These are phyloP conservation scores for Aquilaria agallochum DNA, from an alignment of 441 rosid genomes.

Conservation along the genomic window DNA sequence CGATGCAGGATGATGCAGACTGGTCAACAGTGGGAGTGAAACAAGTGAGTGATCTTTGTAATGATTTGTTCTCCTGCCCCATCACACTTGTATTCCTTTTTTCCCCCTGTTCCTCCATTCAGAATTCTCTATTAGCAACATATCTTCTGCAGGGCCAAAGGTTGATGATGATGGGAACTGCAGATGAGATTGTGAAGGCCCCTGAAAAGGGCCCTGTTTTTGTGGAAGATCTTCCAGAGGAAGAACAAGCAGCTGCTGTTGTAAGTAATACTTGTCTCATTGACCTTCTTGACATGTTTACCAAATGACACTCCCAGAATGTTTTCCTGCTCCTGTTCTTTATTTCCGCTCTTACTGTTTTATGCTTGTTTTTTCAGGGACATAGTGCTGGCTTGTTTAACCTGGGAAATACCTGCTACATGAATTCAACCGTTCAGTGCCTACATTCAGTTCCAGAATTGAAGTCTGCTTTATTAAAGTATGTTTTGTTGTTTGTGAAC, in stretches of 20 bases:
- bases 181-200: slow-evolving; percentile 91
- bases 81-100: not conserved
- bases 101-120: not conserved
- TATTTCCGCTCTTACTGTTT: not conserved
- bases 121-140: not conserved
- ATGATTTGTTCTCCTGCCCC: not conserved
- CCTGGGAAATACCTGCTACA: slow-evolving; percentile 93
- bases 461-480: slow-evolving; percentile 74
- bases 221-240: slow-evolving; percentile 92
- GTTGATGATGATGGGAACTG: slow-evolving; percentile 99
- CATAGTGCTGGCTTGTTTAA: slow-evolving; percentile 83
- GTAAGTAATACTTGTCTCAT: slow-evolving; percentile 27
- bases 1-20: slow-evolving; percentile 86
- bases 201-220: slow-evolving; percentile 93
- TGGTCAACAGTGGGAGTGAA: slow-evolving; percentile 90
- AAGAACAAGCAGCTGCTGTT: slow-evolving; percentile 70
- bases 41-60: slow-evolving; percentile 37
- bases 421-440: slow-evolving; percentile 93
- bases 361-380: slow-evolving; percentile 51
- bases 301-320: not conserved
- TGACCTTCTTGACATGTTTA: not conserved
- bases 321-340: too few species aligned
- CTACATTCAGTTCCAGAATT: slow-evolving; percentile 92
- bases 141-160: slow-evolving; percentile 74
- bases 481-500: slow-evolving; percentile 13